Evolutionary conservation across 2,329 filamentous ascomycete species (phyloP), one percentile per base, ranked within the genome.

Genomic region (Botrytis sinoallii): DNA sequence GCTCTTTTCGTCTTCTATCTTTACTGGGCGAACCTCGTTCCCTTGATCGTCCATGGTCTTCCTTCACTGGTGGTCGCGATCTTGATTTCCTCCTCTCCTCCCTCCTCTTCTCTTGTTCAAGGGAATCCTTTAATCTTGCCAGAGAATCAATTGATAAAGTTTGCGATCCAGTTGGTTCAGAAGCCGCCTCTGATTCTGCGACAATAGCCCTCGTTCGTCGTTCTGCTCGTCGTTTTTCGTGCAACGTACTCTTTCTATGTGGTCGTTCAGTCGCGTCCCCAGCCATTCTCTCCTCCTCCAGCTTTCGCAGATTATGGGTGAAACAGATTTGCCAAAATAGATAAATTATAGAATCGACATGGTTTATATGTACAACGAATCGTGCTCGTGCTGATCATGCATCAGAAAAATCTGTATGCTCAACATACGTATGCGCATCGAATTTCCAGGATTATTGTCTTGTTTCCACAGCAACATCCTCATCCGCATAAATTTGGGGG

Each of bases 41-140:
- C 84, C 0, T 91, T 91, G 80, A 93, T 91, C 79, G 93, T 91
- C 77, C 92, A 83, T 22, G 91, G 82, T 0, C 90, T 89, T 40
- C 91, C 91, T 76, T 91, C 93, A 40, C 92, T 89, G 25, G 92
- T 85, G 75, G 91, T 84, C 74, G 86, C 86, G 79, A 85, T 86
- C 73, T 78, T 77, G 68, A 75, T 76, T 46, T 79, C 80, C 72
- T 79, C 76, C 46, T 78, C 65, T 74, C 75, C 76, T 70, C 76
- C 7, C 69, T 32, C 71, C 75, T 74, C 7, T 67, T 61, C 14
- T 73, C 74, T 65, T 76, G 73, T 29, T 78, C 75, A 76, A 81
- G 80, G 12, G 80, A 75, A 22, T 76, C 74, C 61, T 82, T 79
- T 6, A 82, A 75, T 72, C 77, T 78, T 25, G 79, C 77, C 57